phyloP scores from a whole-genome alignment of 2,329 filamentous ascomycete genomes.

The Shiraia sp. region DNA sequence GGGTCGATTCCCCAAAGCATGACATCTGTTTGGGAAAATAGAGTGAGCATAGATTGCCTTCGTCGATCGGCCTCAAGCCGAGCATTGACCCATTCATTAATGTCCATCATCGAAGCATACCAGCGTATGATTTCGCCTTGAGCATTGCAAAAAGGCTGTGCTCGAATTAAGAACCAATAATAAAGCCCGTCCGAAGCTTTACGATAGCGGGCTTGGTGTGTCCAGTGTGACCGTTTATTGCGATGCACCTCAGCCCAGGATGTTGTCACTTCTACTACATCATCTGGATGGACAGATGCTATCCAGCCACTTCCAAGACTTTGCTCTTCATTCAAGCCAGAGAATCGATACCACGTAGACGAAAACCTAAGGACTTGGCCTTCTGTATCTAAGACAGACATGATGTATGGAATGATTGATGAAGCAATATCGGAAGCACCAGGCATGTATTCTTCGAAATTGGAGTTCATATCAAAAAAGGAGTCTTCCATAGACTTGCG shows the following conservation, averaged over 20 bases:
- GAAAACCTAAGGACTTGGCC: slow-evolving; percentile 6
- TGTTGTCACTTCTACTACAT: slow-evolving; percentile 3
- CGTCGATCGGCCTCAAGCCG: slow-evolving; percentile 7
- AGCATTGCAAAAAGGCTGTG: slow-evolving; percentile 5
- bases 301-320: slow-evolving; percentile 10
- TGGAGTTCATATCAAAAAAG: neutral
- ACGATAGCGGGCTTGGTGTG: slow-evolving; percentile 6
- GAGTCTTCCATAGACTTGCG: neutral
- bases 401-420: slow-evolving; percentile 8
- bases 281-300: slow-evolving; percentile 5
- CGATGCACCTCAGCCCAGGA: slow-evolving; percentile 4
- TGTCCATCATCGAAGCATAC: slow-evolving; percentile 14
- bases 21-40: slow-evolving; percentile 10
- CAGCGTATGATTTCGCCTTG: slow-evolving; percentile 6
- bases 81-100: slow-evolving; percentile 10
- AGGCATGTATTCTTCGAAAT: slow-evolving; percentile 1
- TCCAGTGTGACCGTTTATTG: slow-evolving; percentile 8
- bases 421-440: slow-evolving; percentile 1
- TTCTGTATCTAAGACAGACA: slow-evolving; percentile 4
- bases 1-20: slow-evolving; percentile 10
- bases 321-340: slow-evolving; percentile 7
- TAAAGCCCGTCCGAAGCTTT: slow-evolving; percentile 1
- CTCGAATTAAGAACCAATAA: slow-evolving; percentile 9
- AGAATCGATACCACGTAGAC: slow-evolving; percentile 8
- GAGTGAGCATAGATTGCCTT: slow-evolving; percentile 7